Base-by-base conservation (phyloP, 164 flowering plant genomes). In the Umbellularia californica region DNA sequence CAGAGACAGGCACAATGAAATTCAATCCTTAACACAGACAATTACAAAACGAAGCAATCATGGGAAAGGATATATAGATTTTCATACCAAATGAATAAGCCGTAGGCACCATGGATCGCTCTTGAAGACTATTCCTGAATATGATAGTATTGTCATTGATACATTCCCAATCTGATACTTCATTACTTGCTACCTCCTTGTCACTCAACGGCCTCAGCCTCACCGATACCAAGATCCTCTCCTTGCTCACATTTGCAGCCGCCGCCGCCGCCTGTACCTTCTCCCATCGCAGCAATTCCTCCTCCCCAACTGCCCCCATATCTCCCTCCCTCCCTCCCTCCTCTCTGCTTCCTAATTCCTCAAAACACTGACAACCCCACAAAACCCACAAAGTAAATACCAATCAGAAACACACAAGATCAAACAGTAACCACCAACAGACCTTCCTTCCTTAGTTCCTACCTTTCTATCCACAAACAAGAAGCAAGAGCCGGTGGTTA, bases 151-250 rank as follows among this genome's bases (percentile, higher is more conserved):
- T 87, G 50, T 90, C 91, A 74, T 91, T 94, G 82, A 96, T 96
- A 83, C 99, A 96, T 85, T 96, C 99, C 99, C 99, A 96, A 76
- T 96, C 99, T 1, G 92, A 84, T n/a, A 85, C 91, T 80, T 96
- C 98, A 82, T 81, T 88, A 72, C 82, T 83, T 2, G 78, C 80
- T 75, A 82, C 79, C 85, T 94, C 98, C 82, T 88, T 96, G 51
- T 88, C 99, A 82, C 81, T 94, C 89, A 94, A 81, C 65, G 99
- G 99, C 83, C 98, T 91, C 85, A 96, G 77, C 85, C 99, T 90
- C 74, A 96, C 98, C 69, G 91, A 84, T 62, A 96, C 99, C 77
- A 88, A 82, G 83, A 96, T 94, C 89, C 87, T 90, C 88, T 94
- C 98, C 74, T 86, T 91, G 0, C 76, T 80, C 65, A 58, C 79